These are phyloP conservation scores for Apostasia ramifera DNA, from an alignment of 106 monocot genomes.

Conservation along the genomic window DNA sequence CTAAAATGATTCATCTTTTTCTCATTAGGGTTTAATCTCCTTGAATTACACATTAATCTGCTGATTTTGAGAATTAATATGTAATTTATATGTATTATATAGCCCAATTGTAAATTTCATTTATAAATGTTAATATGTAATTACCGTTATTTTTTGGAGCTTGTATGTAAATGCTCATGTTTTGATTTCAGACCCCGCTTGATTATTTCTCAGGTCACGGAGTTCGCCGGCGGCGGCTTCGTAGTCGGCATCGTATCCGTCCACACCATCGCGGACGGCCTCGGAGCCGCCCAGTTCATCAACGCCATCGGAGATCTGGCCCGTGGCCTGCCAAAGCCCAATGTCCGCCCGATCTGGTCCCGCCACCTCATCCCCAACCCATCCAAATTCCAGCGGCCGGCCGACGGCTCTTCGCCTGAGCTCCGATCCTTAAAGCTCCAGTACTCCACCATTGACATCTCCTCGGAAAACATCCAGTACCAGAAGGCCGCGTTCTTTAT, in stretches of 20 bases:
- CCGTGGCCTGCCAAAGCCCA: slow-evolving; percentile 15
- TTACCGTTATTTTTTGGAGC: too few relatives aligned
- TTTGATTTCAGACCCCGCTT: background rate
- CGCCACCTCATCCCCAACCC: slow-evolving; percentile 28
- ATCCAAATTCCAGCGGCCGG: slow-evolving; percentile 2
- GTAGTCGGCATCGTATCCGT: slow-evolving; percentile 19
- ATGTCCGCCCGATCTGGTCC: slow-evolving; percentile 15
- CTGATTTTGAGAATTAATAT: too few relatives aligned
- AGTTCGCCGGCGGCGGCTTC: slow-evolving; percentile 36
- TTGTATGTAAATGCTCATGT: too few relatives aligned
- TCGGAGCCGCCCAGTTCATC: slow-evolving; percentile 34
- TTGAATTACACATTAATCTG: too few relatives aligned
- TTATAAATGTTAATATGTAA: too few relatives aligned
- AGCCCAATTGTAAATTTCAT: too few relatives aligned
- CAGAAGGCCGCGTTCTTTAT: slow-evolving; percentile 22
- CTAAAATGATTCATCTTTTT: background rate
- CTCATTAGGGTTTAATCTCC: background rate
- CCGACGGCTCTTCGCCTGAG: slow-evolving; percentile 6
- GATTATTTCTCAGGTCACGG: slow-evolving; percentile 23
- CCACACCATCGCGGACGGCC: slow-evolving; percentile 33
- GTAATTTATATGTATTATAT: too few relatives aligned
- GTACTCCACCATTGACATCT: slow-evolving; percentile 16
- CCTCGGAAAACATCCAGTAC: slow-evolving; percentile 9
- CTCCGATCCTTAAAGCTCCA: slow-evolving; percentile 15
- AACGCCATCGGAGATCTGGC: slow-evolving; percentile 28